Conservation (phyloP, 495 filamentous ascomycete species). For the Penicillium mononematosum region DNA sequence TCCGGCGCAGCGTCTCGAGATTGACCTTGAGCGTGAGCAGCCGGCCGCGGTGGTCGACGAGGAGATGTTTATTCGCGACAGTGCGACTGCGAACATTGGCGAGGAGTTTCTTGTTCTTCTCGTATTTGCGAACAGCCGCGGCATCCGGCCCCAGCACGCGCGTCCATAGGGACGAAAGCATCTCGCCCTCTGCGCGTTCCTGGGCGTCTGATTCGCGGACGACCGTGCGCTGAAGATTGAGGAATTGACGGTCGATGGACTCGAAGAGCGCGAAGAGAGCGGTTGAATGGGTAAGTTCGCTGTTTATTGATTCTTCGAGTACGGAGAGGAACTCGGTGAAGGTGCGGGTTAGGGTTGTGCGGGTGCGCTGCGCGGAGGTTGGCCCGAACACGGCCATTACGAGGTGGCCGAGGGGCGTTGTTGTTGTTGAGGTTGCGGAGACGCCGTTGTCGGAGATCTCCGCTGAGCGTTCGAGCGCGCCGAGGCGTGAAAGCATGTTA, state of each 20-base stretch:
- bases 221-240: conserved; percentile 82
- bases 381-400: conserved; percentile 74
- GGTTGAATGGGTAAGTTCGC: conserved; percentile 72
- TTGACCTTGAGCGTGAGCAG: conserved; percentile 76
- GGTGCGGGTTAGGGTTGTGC: conserved; percentile 73
- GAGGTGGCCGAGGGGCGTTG: conserved; percentile 64
- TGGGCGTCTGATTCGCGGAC: conserved; percentile 77
- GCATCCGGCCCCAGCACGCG: conserved; percentile 73
- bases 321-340: conserved; percentile 86
- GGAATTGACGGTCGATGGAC: conserved; percentile 81
- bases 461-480: conserved; percentile 58
- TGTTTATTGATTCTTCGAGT: conserved; percentile 83
- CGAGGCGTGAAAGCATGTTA: conserved; percentile 64
- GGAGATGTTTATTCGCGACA: conserved; percentile 77
- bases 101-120: conserved; percentile 76
- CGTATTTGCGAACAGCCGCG: conserved; percentile 74
- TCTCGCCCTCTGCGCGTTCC: conserved; percentile 72
- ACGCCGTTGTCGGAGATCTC: conserved; percentile 43
- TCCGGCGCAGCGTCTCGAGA: conserved; percentile 71
- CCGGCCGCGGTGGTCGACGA: conserved; percentile 79
- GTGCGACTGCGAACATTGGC: conserved; percentile 75
- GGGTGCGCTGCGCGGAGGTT: conserved; percentile 74
- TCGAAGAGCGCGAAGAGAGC: conserved; percentile 82
- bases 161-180: conserved; percentile 83
- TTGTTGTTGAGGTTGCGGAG: conserved; percentile 38